These are phyloP conservation scores for Steccherinum ochraceum DNA, from an alignment of 768 basidiomycete genomes.

Conservation along the genomic window DNA sequence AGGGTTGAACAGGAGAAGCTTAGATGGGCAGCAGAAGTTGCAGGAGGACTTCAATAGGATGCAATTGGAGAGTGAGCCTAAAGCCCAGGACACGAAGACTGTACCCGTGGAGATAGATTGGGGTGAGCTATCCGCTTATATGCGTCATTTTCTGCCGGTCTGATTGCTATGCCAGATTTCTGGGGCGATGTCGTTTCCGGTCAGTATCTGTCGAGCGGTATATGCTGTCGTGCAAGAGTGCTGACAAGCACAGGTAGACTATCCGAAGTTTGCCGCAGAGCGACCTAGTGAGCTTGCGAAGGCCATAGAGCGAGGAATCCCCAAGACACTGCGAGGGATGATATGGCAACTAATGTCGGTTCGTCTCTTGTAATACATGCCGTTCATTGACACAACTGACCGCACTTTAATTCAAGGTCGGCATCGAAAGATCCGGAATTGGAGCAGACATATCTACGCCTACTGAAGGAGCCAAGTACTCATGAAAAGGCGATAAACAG, in stretches of 20 bases:
- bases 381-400: background rate
- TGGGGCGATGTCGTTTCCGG: constrained; percentile 94
- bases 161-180: constrained; percentile 51
- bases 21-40: constrained; percentile 63
- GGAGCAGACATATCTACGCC: constrained; percentile 72
- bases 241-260: constrained; percentile 45
- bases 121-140: constrained; percentile 41
- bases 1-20: constrained; percentile 36
- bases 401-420: constrained; percentile 45
- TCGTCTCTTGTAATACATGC: constrained; percentile 6
- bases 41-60: constrained; percentile 72
- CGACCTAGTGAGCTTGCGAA: constrained; percentile 72
- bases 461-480: constrained; percentile 76
- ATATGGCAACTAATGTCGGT: constrained; percentile 92
- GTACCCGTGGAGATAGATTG: constrained; percentile 60
- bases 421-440: constrained; percentile 89
- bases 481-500: constrained; percentile 94
- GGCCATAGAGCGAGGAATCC: constrained; percentile 92
- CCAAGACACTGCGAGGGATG: constrained; percentile 83
- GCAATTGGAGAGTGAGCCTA: constrained; percentile 44
- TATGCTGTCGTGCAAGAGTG: too few species aligned
- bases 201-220: constrained; percentile 30
- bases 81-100: constrained; percentile 25
- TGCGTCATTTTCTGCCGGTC: constrained; percentile 3
- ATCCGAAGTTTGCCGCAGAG: constrained; percentile 79